Conservation (phyloP, 495 filamentous ascomycete species). For the Hyaloscypha hepaticicola region DNA sequence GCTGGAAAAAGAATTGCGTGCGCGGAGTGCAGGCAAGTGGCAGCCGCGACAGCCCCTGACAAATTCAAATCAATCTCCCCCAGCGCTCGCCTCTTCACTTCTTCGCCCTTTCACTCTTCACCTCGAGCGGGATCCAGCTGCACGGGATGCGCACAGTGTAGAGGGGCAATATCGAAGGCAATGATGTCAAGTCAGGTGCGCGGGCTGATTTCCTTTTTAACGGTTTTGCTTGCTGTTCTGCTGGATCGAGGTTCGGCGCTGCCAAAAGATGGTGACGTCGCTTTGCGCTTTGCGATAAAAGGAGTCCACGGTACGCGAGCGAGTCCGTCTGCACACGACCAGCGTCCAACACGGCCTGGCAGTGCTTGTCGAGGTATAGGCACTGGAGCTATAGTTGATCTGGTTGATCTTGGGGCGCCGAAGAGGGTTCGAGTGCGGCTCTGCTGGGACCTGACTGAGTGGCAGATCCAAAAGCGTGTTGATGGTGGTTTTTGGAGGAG, state of each 20-base stretch:
- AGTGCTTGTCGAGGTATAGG: not conserved
- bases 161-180: not conserved
- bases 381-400: not conserved
- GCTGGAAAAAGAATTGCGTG: not conserved
- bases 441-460: not conserved
- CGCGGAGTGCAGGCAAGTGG: constrained; percentile 6
- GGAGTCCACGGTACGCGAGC: not conserved
- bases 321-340: not conserved
- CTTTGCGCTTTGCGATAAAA: not conserved
- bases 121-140: not conserved
- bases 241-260: not conserved
- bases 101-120: not conserved
- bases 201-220: not conserved
- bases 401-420: not conserved
- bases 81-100: not conserved
- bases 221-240: not conserved
- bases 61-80: constrained; percentile 19
- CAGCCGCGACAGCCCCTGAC: constrained; percentile 20
- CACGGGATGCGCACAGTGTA: not conserved
- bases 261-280: not conserved
- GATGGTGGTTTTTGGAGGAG: not conserved
- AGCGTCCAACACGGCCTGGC: not conserved
- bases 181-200: not conserved
- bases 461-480: not conserved
- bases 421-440: not conserved